Evolutionary conservation across 805 yeast genomes (phyloP).

Genomic region (Suhomyces tanzawaensis): DNA sequence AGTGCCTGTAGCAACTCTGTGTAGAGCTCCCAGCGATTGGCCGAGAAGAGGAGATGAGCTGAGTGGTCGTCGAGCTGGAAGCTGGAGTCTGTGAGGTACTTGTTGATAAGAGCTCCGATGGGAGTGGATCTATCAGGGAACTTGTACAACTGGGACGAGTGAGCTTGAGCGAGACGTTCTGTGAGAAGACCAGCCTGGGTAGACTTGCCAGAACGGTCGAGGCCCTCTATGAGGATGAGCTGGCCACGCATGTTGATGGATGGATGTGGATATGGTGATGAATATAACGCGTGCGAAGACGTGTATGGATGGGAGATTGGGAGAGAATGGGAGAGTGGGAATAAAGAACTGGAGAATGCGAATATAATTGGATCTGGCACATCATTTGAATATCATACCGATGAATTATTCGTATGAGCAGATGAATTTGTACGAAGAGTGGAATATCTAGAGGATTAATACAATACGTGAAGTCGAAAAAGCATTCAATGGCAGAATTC

Average conservation of each 20-base stretch:
- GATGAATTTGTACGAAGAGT: too few species aligned
- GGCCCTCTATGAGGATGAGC: conserved; percentile 83
- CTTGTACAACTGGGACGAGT: conserved; percentile 49
- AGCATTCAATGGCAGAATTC: too few species aligned
- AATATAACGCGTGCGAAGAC: too few species aligned
- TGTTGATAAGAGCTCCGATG: conserved; percentile 76
- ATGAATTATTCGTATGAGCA: too few species aligned
- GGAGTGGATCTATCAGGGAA: conserved; percentile 87
- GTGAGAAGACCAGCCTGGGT: conserved; percentile 59
- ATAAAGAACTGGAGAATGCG: too few species aligned
- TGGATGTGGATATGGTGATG: too few species aligned
- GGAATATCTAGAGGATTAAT: too few species aligned
- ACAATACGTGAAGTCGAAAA: too few species aligned
- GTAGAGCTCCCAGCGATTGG: conserved; percentile 89
- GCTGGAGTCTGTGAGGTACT: conserved; percentile 55
- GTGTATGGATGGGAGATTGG: too few species aligned
- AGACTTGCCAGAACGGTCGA: conserved; percentile 92
- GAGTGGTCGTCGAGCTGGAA: conserved; percentile 68
- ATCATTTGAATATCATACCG: too few species aligned
- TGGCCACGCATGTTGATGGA: conserved; percentile 53
- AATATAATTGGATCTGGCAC: too few species aligned
- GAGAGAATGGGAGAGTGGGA: too few species aligned
- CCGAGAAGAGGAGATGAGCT: conserved; percentile 83
- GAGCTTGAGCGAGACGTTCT: conserved; percentile 10
- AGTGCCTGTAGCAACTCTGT: conserved; percentile 45